Percentiles rank a stretch among this genome's conserved stretches.
Conservation (phyloP, 306 rosid genomes). For the Leucaena leucocephala region DNA sequence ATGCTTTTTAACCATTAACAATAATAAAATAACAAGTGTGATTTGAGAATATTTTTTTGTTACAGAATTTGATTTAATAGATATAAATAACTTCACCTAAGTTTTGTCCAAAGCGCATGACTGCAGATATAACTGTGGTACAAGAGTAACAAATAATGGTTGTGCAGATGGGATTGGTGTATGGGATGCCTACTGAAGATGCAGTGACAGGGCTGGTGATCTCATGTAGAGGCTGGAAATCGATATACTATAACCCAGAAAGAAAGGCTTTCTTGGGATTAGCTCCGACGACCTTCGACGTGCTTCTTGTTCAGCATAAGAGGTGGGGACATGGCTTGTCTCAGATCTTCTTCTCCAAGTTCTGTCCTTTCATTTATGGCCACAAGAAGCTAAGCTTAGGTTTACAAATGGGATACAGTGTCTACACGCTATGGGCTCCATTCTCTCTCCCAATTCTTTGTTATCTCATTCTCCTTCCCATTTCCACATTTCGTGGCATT, state of each 20-base stretch:
- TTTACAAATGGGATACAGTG: conserved; percentile 65
- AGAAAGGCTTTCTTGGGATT: conserved; percentile 62
- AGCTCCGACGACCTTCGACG: conserved; percentile 64
- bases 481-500: conserved; percentile 58
- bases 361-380: conserved; percentile 76
- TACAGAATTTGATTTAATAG: too few species aligned
- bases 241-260: conserved; percentile 64
- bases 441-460: conserved; percentile 55
- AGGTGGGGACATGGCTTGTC: conserved; percentile 77
- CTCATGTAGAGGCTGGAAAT: conserved; percentile 79
- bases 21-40: too few species aligned
- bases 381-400: conserved; percentile 58
- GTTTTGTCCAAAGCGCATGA: too few species aligned
- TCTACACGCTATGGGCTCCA: conserved; percentile 73
- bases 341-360: conserved; percentile 64
- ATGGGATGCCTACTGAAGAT: conserved; percentile 73
- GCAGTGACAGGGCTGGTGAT: conserved; percentile 57
- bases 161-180: conserved; percentile 66
- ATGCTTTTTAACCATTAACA: too few species aligned
- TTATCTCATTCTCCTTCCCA: conserved; percentile 58
- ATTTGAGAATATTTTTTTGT: too few species aligned
- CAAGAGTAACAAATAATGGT: not conserved
- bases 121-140: too few species aligned
- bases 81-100: too few species aligned
- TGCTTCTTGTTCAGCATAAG: conserved; percentile 51